Base-by-base conservation (phyloP, 2,329 filamentous ascomycete species). In the Colletotrichum simmondsii region DNA sequence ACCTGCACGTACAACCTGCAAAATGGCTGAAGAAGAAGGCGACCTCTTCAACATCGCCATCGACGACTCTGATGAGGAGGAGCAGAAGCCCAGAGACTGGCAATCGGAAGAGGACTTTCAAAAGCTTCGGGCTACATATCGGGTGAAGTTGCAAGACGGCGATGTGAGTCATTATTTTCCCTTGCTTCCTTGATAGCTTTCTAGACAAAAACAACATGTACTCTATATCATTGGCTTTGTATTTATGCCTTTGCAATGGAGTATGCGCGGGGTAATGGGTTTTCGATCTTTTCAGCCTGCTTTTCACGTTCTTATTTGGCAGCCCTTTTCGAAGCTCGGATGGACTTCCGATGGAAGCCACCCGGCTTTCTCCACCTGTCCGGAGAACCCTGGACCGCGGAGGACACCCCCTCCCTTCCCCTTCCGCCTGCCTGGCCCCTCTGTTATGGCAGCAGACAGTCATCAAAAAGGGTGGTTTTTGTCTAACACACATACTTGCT, bases 91-190 rank as follows among this genome's bases (percentile, higher is more conserved):
- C 24, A 80, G 84, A 19, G 85, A 81, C 11, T 79, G 76, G 22
- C 88, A 90, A 77, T 84, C 88, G 0, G 87, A 90, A 72, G 84
- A 83, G 19, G 84, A 84, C 2, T 90, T 88, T 75, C 84, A 84
- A 73, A 81, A 79, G 5, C 81, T 90, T 3, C 85, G 84, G 77
- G 78, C 76, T 5, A 79, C 76, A 1, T 91, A 90, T 71, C 76
- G 75, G 19, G 82, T 81, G 26, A 89, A 88, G 75, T 77, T 89
- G 49, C 87, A 90, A 76, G 88, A 90, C 72, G 89, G 89, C 71
- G 81, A 90, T 75, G 89, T 89, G 77, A 74, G 83, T 78, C 22
- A 61, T n/a, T 19, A 22, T 42, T 6, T 6, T 19, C 4, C 16
- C 52, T 22, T n/a, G 32, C 26, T 42, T 58, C 37, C 19, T 69